Conservation (phyloP, 108 stramenopile species). For the Nitzschia sp. region DNA sequence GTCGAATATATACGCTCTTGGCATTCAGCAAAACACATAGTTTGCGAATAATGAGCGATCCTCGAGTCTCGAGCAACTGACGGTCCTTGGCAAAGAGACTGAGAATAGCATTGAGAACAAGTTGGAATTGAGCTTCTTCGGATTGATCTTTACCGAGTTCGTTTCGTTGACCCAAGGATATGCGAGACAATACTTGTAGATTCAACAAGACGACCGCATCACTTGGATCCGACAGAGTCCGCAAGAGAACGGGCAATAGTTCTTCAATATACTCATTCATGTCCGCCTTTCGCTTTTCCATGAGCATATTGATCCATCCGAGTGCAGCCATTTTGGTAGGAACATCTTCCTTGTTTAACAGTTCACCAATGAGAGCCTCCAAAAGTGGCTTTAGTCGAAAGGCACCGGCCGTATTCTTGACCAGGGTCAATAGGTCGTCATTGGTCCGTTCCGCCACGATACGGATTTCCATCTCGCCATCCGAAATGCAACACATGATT, state of each 20-base stretch:
- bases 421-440: constrained; percentile 80
- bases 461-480: constrained; percentile 90
- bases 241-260: constrained; percentile 88
- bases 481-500: constrained; percentile 91
- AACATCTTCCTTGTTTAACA: constrained; percentile 87
- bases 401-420: constrained; percentile 65
- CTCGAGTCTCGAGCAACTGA: constrained; percentile 91
- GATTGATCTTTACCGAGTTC: constrained; percentile 40
- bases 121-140: constrained; percentile 84
- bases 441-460: constrained; percentile 91
- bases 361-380: constrained; percentile 84
- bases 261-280: constrained; percentile 90
- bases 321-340: constrained; percentile 93
- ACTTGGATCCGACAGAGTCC: constrained; percentile 91
- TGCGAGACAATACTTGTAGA: constrained; percentile 93
- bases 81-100: constrained; percentile 88
- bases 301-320: constrained; percentile 97
- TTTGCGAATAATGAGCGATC: constrained; percentile 95
- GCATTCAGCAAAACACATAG: constrained; percentile 94
- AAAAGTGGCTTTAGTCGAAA: constrained; percentile 89
- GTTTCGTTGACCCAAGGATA: constrained; percentile 65
- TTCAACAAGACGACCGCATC: constrained; percentile 92
- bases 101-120: constrained; percentile 92
- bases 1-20: constrained; percentile 90
- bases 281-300: constrained; percentile 90